Evolutionary conservation across 495 filamentous ascomycete genomes (phyloP).

Genomic region (Penicillium robsamsonii): DNA sequence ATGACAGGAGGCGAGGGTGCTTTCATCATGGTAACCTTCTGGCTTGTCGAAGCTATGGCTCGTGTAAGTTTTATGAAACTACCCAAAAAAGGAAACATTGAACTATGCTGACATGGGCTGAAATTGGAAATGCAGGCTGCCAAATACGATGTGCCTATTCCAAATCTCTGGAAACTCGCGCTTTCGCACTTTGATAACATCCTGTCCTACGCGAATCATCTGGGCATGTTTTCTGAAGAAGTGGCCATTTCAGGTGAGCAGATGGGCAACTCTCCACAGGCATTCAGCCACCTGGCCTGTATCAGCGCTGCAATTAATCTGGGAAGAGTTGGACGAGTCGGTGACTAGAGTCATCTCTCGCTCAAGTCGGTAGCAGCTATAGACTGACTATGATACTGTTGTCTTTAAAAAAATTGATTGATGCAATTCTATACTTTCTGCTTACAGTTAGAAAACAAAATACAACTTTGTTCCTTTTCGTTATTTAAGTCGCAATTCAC

Average conservation of each 20-base stretch:
- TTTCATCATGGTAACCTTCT: slow-evolving; percentile 77
- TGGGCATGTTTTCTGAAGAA: slow-evolving; percentile 75
- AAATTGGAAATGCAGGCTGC: slow-evolving; percentile 24
- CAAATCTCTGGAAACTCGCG: slow-evolving; percentile 58
- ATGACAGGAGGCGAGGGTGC: slow-evolving; percentile 72
- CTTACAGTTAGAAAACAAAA: neutral
- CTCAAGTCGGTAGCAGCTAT: neutral
- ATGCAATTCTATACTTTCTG: neutral
- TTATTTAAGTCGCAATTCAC: neutral
- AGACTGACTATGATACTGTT: slow-evolving; percentile 7
- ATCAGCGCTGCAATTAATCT: slow-evolving; percentile 73
- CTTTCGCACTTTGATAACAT: slow-evolving; percentile 72
- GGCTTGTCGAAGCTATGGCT: slow-evolving; percentile 74
- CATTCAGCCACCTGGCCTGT: slow-evolving; percentile 69
- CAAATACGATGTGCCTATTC: slow-evolving; percentile 57
- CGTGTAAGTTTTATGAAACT: slow-evolving; percentile 41
- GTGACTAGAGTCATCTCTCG: neutral
- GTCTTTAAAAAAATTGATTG: neutral
- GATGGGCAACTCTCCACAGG: slow-evolving; percentile 71
- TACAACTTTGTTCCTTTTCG: neutral
- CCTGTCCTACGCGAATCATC: slow-evolving; percentile 67
- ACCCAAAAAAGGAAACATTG: neutral
- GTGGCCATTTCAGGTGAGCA: slow-evolving; percentile 69
- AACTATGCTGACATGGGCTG: neutral
- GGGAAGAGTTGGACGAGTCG: slow-evolving; percentile 34